Evolutionary conservation across 2,329 filamentous ascomycete species (phyloP), one percentile per base, ranked within the genome.

Genomic region (Fusarium sp.): DNA sequence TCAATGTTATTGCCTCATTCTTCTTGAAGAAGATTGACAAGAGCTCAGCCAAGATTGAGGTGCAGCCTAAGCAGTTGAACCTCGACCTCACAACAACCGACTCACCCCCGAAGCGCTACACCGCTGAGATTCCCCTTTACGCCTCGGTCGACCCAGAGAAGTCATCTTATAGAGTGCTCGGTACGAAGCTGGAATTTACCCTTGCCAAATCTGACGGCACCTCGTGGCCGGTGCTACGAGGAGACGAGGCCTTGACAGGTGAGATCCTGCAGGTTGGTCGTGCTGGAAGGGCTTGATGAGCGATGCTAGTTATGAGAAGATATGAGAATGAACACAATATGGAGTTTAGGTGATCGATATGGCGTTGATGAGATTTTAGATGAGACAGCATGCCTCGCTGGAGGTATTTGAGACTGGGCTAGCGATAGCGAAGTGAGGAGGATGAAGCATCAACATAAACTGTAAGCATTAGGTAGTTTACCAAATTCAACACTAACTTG

Each of bases 11-110:
- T 70, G 94, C 92, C 4, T 96, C 92, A 11, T 91, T 97, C 71
- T 99, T 97, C 81, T 85, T 98, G 54, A 99, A 98, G 84, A 98
- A 98, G 83, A 97, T 99, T 74, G 89, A 94, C 81, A 96, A 95
- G 80, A 86, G 90, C 23, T 86, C 82, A 25, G 91, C 93, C 50
- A 90, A 87, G 69, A 86, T 98, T 43, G 83, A 86, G 23, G 95
- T 98, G 77, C 78, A 83, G 35, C 75, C 86, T 4, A 83, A 85
- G 46, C 82, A 87, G 45, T 80, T 98, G 49, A 84, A 86, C 13
- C 85, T 99, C 41, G 93, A 99, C 76, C 85, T 99, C 37, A 89
- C 87, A n/a, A 99, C 96, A 11, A 88, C 87, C 31, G 95, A 97
- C 76, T 84, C 88, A 59, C 87, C 81, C 23, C 85, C 86, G 7